These are phyloP conservation scores for Pseudocercospora crystallina DNA, from an alignment of 2,329 filamentous ascomycete genomes.

Conservation along the genomic window DNA sequence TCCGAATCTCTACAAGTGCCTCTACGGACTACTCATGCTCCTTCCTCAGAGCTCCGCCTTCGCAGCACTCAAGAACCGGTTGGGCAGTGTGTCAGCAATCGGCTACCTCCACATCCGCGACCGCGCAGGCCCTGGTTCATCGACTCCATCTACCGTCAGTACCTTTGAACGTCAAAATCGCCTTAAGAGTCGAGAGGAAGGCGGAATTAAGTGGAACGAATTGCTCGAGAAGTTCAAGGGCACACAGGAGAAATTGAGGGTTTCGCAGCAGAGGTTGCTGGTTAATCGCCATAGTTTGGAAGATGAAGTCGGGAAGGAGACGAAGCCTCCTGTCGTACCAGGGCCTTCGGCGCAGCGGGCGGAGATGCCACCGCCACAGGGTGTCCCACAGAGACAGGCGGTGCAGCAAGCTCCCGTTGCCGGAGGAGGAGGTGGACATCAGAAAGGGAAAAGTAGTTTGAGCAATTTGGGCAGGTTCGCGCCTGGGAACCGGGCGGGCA, in stretches of 20 bases:
- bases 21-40: conserved; percentile 96
- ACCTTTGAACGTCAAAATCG: conserved; percentile 62
- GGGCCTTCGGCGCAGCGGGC: conserved; percentile 8
- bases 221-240: conserved; percentile 90
- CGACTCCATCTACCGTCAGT: conserved; percentile 37
- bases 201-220: conserved; percentile 79
- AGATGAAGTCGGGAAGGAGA: conserved; percentile 26
- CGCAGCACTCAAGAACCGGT: conserved; percentile 89
- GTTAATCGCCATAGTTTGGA: conserved; percentile 27
- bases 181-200: conserved; percentile 70
- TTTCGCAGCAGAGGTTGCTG: conserved; percentile 55
- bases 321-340: conserved; percentile 14
- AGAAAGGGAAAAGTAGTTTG: conserved; percentile 41
- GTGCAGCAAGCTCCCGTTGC: conserved; percentile 11
- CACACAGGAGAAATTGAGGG: conserved; percentile 82
- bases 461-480: conserved; percentile 36
- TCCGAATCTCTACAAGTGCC: conserved; percentile 84
- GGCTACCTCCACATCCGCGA: conserved; percentile 78
- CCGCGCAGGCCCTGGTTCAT: conserved; percentile 22
- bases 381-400: conserved; percentile 16
- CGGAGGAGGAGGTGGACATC: conserved; percentile 17
- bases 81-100: conserved; percentile 96
- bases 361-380: conserved; percentile 1
- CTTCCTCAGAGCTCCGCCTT: conserved; percentile 98
- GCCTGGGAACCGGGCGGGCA: neutral